Evolutionary conservation across 495 filamentous ascomycete genomes (phyloP).

Genomic region (Aspergillus olivimuriae): DNA sequence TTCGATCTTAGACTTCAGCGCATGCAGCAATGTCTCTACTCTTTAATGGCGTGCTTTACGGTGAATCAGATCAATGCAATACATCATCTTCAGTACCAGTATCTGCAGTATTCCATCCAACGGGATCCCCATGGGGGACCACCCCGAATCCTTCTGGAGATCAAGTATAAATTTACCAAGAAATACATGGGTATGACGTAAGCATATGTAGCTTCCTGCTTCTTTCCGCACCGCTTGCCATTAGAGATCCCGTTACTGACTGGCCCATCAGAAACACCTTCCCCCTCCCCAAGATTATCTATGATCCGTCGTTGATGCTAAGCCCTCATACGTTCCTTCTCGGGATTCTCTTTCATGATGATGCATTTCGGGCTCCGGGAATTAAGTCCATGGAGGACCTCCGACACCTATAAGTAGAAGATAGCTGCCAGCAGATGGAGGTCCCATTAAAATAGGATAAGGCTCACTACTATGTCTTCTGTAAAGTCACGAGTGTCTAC

Average conservation of each 20-base stretch:
- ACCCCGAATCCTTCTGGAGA: background rate
- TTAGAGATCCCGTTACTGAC: slow-evolving; percentile 1
- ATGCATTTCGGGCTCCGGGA: background rate
- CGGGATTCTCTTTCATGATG: slow-evolving; percentile 1
- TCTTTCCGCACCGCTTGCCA: background rate
- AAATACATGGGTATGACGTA: background rate
- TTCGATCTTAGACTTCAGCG: slow-evolving; percentile 1
- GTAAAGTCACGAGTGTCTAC: background rate
- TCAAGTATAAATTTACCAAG: slow-evolving; percentile 1
- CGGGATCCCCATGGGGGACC: slow-evolving; percentile 2
- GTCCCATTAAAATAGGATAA: background rate
- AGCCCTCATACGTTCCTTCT: slow-evolving; percentile 1
- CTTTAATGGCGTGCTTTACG: background rate
- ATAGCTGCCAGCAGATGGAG: background rate
- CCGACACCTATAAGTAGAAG: background rate
- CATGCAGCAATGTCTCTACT: background rate
- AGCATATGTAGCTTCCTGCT: background rate
- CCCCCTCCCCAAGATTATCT: slow-evolving; percentile 1
- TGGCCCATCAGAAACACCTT: slow-evolving; percentile 1
- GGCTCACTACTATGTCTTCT: slow-evolving; percentile 1
- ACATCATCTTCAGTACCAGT: background rate
- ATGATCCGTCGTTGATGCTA: slow-evolving; percentile 1
- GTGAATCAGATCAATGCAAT: background rate
- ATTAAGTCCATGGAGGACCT: slow-evolving; percentile 1
- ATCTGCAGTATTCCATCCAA: background rate